These are phyloP conservation scores for Candida dendrica DNA, from an alignment of 805 yeast genomes.

Conservation along the genomic window DNA sequence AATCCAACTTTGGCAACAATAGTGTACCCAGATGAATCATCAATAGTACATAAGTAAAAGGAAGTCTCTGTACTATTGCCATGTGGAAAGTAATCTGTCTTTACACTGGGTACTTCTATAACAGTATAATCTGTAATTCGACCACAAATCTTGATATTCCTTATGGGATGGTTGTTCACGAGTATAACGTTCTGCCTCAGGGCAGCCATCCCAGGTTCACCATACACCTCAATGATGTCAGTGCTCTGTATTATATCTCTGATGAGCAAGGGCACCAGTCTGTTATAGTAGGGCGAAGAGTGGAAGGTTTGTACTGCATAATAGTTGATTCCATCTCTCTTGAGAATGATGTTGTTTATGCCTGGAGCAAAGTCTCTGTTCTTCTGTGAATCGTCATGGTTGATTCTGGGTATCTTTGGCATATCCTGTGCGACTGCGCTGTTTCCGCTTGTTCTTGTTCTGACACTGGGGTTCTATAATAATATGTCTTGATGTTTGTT, in stretches of 20 bases:
- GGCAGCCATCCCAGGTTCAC: conserved; percentile 14
- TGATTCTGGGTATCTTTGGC: neutral
- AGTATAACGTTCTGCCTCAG: conserved; percentile 19
- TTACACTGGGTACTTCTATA: neutral
- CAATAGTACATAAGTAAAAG: conserved; percentile 16
- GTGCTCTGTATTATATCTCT: conserved; percentile 20
- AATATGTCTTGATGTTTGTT: no score
- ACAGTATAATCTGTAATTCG: conserved; percentile 17
- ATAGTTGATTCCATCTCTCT: conserved; percentile 19
- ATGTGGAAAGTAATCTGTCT: no score
- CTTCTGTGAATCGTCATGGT: neutral
- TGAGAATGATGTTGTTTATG: conserved; percentile 18
- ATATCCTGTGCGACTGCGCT: no score
- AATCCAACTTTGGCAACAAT: neutral
- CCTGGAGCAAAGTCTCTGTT: conserved; percentile 20
- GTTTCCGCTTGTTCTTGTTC: no score
- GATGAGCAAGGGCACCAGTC: conserved; percentile 24
- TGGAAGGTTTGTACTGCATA: conserved; percentile 30
- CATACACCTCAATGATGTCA: conserved; percentile 20
- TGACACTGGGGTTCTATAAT: no score
- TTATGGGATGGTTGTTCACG: conserved; percentile 37
- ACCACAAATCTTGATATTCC: conserved; percentile 28
- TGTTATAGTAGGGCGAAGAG: conserved; percentile 21
- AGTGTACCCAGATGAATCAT: conserved; percentile 16
- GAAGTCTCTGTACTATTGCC: no score